Evolutionary conservation across 352 stramenopile species (phyloP).

Genomic region (Achlya hypogyna): DNA sequence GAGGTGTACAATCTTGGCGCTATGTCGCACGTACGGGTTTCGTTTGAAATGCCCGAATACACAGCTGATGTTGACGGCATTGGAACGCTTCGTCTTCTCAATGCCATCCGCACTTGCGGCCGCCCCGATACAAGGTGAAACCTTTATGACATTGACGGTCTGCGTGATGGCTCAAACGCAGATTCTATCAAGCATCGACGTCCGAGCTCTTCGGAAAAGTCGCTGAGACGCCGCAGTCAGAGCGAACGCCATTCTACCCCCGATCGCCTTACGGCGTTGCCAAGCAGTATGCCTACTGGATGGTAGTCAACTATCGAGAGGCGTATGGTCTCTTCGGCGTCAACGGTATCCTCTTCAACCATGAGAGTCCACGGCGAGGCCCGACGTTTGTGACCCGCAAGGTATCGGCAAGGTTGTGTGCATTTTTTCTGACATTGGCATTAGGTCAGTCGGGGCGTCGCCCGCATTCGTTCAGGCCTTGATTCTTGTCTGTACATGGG

Average conservation of each 20-base stretch:
- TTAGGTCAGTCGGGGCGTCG: constrained; percentile 91
- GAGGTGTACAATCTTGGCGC: constrained; percentile 99
- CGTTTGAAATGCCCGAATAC: constrained; percentile 99
- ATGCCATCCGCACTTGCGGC: constrained; percentile 93
- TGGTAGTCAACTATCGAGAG: constrained; percentile 98
- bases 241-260: constrained; percentile 97
- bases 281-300: constrained; percentile 99
- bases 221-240: constrained; percentile 92
- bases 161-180: constrained; percentile 14
- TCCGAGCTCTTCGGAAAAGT: constrained; percentile 98
- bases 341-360: constrained; percentile 99
- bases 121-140: constrained; percentile 38
- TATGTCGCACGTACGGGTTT: constrained; percentile 99
- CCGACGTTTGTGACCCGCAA: constrained; percentile 98
- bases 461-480: constrained; percentile 85
- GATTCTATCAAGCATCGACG: constrained; percentile 97
- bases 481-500: constrained; percentile 95
- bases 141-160: constrained; percentile 19
- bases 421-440: not conserved
- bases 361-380: constrained; percentile 96
- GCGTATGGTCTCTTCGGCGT: constrained; percentile 91
- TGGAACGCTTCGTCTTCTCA: constrained; percentile 94
- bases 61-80: constrained; percentile 96
- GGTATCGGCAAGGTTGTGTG: not conserved
- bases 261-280: constrained; percentile 96